Evolutionary conservation across 139 green algal genomes (phyloP).

Genomic region (Volvox africanus): DNA sequence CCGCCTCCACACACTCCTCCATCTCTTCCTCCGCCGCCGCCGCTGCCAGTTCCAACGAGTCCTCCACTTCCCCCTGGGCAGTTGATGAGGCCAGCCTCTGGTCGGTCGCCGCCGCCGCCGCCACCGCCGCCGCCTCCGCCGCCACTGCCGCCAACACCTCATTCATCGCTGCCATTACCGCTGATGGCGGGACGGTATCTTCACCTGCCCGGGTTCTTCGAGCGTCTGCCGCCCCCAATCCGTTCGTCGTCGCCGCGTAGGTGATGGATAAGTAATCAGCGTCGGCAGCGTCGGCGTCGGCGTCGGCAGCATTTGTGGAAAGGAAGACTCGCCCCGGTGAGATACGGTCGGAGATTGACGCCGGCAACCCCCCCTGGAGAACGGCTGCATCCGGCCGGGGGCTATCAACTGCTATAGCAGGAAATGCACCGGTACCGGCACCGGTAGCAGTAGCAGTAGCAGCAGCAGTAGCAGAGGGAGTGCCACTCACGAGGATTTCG

Average conservation of each 20-base stretch:
- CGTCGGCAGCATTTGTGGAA: background rate
- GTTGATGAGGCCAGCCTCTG: background rate
- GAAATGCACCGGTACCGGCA: background rate
- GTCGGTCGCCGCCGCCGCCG: background rate
- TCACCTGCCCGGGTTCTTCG: too few relatives aligned
- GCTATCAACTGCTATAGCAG: background rate
- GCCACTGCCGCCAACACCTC: background rate
- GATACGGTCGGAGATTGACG: background rate
- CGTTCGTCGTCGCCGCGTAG: background rate
- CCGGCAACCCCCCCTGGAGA: background rate
- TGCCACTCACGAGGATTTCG: background rate
- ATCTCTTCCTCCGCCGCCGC: constrained; percentile 11
- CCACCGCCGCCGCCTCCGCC: background rate
- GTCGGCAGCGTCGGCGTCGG: background rate
- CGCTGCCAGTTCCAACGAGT: background rate
- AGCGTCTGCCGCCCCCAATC: background rate
- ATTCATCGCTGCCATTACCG: background rate
- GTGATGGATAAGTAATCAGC: background rate
- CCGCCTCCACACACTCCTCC: too few relatives aligned
- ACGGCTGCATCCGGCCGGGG: background rate
- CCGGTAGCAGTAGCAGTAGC: background rate
- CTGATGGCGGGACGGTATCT: too few relatives aligned
- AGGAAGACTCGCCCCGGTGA: background rate
- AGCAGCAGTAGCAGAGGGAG: background rate
- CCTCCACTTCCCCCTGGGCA: background rate